Evolutionary conservation across 73 alveolate species (phyloP).

Genomic region (Paramecium caudatum): DNA sequence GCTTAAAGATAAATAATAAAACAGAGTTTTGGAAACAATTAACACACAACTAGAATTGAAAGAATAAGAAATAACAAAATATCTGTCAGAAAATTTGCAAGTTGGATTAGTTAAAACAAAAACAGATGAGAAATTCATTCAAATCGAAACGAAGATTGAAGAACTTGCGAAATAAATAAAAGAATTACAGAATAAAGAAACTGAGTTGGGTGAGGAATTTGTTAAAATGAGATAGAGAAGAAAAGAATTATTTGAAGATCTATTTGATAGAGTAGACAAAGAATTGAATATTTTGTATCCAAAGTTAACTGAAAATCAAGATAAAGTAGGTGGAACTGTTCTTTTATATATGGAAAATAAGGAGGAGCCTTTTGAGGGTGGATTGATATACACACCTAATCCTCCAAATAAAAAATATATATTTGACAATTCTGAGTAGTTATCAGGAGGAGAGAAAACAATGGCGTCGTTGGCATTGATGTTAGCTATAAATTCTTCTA

Average conservation of each 20-base stretch:
- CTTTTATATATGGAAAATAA: slow-evolving; percentile 86
- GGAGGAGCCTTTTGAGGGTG: slow-evolving; percentile 92
- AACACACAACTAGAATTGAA: slow-evolving; percentile 83
- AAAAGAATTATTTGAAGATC: slow-evolving; percentile 79
- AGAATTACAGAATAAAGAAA: slow-evolving; percentile 77
- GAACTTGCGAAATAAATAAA: slow-evolving; percentile 82
- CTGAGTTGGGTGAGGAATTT: slow-evolving; percentile 79
- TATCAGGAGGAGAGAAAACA: slow-evolving; percentile 97
- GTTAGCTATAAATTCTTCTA: slow-evolving; percentile 83
- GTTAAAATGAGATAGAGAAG: slow-evolving; percentile 84
- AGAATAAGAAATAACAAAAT: slow-evolving; percentile 77
- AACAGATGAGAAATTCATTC: slow-evolving; percentile 85
- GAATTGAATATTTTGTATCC: slow-evolving; percentile 80
- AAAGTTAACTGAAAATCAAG: slow-evolving; percentile 85
- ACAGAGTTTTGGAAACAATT: slow-evolving; percentile 65
- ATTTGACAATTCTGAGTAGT: slow-evolving; percentile 77
- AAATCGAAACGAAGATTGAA: slow-evolving; percentile 83
- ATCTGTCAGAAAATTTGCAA: slow-evolving; percentile 69
- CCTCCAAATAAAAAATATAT: slow-evolving; percentile 95
- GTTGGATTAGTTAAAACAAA: slow-evolving; percentile 83
- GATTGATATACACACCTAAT: slow-evolving; percentile 87
- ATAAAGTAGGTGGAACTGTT: slow-evolving; percentile 91
- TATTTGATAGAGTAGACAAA: slow-evolving; percentile 86
- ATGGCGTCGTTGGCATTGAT: slow-evolving; percentile 91
- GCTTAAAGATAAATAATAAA: slow-evolving; percentile 69